phyloP scores from a whole-genome alignment of 2,329 filamentous ascomycete species.

The Ophiocordyceps camponoti-saundersi region DNA sequence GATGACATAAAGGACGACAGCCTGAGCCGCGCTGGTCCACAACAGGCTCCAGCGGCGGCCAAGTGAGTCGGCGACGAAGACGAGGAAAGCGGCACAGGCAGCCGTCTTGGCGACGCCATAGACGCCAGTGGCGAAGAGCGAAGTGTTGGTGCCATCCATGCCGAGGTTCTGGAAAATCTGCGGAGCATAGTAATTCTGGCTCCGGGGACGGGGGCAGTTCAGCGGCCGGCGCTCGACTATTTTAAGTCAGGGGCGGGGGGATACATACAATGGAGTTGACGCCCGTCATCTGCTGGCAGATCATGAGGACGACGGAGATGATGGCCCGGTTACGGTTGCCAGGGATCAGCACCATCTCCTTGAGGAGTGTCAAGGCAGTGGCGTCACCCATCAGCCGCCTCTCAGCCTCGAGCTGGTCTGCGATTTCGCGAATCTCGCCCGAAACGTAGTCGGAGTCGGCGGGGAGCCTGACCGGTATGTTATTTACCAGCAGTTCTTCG shows the following conservation, averaged over 20 bases:
- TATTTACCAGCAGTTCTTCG: background rate
- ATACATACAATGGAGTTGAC: conserved; percentile 28
- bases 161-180: conserved; percentile 52
- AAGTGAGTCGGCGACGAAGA: conserved; percentile 52
- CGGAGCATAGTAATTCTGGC: conserved; percentile 47
- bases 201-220: background rate
- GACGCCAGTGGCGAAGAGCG: conserved; percentile 56
- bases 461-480: conserved; percentile 24
- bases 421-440: conserved; percentile 43
- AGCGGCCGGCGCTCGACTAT: background rate
- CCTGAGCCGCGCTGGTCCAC: conserved; percentile 48
- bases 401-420: conserved; percentile 44
- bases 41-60: conserved; percentile 44
- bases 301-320: conserved; percentile 42
- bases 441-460: conserved; percentile 35
- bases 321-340: conserved; percentile 47
- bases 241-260: conserved; percentile 6
- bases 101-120: conserved; percentile 57
- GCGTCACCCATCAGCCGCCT: conserved; percentile 36
- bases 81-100: conserved; percentile 44
- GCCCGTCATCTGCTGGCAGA: conserved; percentile 62
- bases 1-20: conserved; percentile 48
- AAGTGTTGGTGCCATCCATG: conserved; percentile 34
- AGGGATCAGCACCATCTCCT: conserved; percentile 44
- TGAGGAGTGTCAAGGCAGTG: conserved; percentile 37